These are phyloP conservation scores for Cydonia oblonga DNA, from an alignment of 331 rosid species.

Conservation along the genomic window DNA sequence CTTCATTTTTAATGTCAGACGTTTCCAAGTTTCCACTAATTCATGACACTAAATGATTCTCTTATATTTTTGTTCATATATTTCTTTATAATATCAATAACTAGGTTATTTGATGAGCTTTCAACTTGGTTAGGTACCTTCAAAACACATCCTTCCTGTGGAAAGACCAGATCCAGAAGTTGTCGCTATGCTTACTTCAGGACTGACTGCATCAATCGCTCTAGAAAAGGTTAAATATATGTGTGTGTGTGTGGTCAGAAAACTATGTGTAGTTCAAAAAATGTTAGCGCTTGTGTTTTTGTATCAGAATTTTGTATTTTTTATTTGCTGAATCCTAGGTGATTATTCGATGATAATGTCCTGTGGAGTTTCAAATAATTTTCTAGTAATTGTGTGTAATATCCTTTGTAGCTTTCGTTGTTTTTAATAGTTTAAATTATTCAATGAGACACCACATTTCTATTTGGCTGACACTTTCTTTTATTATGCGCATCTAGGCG, in stretches of 20 bases:
- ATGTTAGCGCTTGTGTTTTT: neutral
- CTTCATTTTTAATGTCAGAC: neutral
- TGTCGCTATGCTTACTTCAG: constrained; percentile 96
- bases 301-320: neutral
- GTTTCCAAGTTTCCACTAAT: neutral
- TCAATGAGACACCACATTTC: constrained; percentile 1
- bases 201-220: constrained; percentile 89
- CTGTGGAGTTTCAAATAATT: neutral
- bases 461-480: constrained; percentile 13
- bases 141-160: constrained; percentile 80
- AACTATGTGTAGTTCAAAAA: neutral
- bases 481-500: constrained; percentile 37
- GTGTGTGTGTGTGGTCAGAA: neutral
- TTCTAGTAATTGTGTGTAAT: neutral
- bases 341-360: neutral
- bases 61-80: neutral
- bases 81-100: neutral
- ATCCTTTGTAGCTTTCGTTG: neutral
- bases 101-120: neutral
- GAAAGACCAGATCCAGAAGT: constrained; percentile 97
- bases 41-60: neutral
- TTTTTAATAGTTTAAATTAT: neutral
- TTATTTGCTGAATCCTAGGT: neutral
- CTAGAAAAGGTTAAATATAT: constrained; percentile 60
- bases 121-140: constrained; percentile 45